These are phyloP conservation scores for Xerocomellus chrysenteron DNA, from an alignment of 768 basidiomycete species.

Conservation along the genomic window DNA sequence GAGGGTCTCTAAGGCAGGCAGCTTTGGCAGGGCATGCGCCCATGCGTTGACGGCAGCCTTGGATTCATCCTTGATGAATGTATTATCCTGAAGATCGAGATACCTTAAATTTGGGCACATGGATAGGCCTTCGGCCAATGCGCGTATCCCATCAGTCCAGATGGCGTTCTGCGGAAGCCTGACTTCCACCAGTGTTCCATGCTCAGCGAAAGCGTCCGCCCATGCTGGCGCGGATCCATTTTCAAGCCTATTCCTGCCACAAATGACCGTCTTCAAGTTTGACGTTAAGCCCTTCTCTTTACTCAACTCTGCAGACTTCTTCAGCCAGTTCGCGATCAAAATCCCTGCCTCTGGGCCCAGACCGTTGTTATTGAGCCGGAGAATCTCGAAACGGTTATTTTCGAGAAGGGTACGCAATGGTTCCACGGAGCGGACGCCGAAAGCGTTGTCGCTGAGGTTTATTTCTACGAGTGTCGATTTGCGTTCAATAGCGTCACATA, in stretches of 20 bases:
- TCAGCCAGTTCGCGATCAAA: conserved; percentile 81
- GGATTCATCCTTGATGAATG: conserved; percentile 67
- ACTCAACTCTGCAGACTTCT: conserved; percentile 68
- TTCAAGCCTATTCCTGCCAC: conserved; percentile 95
- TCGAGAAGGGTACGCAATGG: conserved; percentile 90
- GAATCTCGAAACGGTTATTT: conserved; percentile 72
- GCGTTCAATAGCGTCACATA: conserved; percentile 83
- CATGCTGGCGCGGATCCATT: conserved; percentile 81
- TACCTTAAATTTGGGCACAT: conserved; percentile 63
- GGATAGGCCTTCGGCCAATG: conserved; percentile 72
- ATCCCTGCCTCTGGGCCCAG: conserved; percentile 87
- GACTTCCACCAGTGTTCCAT: conserved; percentile 79
- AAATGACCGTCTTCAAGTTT: conserved; percentile 78
- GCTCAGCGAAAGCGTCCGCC: conserved; percentile 86
- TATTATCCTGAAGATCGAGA: conserved; percentile 93
- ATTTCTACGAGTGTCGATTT: conserved; percentile 83
- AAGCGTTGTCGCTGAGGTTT: conserved; percentile 94
- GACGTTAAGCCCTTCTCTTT: conserved; percentile 65
- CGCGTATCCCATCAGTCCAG: conserved; percentile 83
- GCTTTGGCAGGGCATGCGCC: conserved; percentile 63
- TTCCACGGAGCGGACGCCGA: conserved; percentile 92
- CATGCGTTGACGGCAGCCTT: conserved; percentile 56
- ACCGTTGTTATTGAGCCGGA: conserved; percentile 96
- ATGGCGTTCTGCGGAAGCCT: conserved; percentile 99
- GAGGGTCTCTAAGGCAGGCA: conserved; percentile 73